Evolutionary conservation across 1,284 basidiomycete species (phyloP).

Genomic region (Cryptococcus sp.): DNA sequence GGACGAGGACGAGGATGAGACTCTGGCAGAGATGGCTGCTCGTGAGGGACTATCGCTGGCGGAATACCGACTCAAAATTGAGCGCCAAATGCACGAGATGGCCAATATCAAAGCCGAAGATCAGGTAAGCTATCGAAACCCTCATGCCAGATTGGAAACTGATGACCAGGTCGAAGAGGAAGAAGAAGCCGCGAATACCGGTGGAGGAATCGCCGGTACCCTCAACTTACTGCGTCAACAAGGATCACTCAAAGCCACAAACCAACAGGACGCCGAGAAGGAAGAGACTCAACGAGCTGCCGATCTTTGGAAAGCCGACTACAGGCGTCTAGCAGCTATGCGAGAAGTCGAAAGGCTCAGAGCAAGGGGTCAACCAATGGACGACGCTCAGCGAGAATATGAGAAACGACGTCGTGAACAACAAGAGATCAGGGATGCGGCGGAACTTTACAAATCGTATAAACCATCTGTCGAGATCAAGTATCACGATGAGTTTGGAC

Average conservation of each 20-base stretch:
- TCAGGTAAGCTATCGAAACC: slow-evolving; percentile 44
- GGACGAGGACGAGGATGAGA: slow-evolving; percentile 69
- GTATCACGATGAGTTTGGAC: slow-evolving; percentile 93
- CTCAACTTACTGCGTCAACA: slow-evolving; percentile 84
- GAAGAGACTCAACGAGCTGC: slow-evolving; percentile 78
- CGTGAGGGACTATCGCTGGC: slow-evolving; percentile 45
- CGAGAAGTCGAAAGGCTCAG: slow-evolving; percentile 74
- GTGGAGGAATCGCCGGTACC: slow-evolving; percentile 79
- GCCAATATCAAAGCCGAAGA: slow-evolving; percentile 71
- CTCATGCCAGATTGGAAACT: neutral
- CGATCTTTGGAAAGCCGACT: slow-evolving; percentile 85
- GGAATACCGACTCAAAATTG: slow-evolving; percentile 47
- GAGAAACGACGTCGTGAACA: slow-evolving; percentile 89
- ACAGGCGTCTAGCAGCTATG: slow-evolving; percentile 67
- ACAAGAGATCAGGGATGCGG: slow-evolving; percentile 75
- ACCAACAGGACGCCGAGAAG: slow-evolving; percentile 66
- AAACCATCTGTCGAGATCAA: slow-evolving; percentile 95
- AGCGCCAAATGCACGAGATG: slow-evolving; percentile 43
- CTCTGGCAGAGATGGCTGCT: slow-evolving; percentile 46
- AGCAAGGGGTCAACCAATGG: slow-evolving; percentile 74
- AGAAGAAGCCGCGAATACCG: slow-evolving; percentile 61
- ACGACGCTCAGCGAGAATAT: slow-evolving; percentile 90
- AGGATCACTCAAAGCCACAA: slow-evolving; percentile 71
- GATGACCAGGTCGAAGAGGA: slow-evolving; percentile 2
- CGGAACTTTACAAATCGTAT: slow-evolving; percentile 87